phyloP scores from a whole-genome alignment of 805 yeast genomes.

The Starmera dryadoides region DNA sequence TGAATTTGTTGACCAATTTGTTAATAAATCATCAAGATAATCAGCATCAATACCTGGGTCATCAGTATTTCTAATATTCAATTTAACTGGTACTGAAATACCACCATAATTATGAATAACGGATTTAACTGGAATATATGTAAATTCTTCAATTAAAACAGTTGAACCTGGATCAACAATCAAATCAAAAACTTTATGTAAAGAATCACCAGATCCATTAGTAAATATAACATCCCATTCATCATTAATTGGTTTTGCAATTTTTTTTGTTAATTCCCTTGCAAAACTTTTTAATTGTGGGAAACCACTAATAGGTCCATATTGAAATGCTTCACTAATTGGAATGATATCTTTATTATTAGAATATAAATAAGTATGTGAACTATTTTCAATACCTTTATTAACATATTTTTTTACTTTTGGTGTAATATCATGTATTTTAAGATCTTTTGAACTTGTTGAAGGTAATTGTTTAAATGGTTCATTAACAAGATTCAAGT shows the following conservation, averaged over 20 bases:
- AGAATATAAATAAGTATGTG: neutral
- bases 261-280: conserved; percentile 43
- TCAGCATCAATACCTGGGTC: conserved; percentile 26
- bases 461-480: conserved; percentile 26
- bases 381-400: too few species aligned
- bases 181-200: conserved; percentile 40
- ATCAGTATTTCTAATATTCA: conserved; percentile 21
- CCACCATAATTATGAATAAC: conserved; percentile 37
- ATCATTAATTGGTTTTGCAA: conserved; percentile 32
- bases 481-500: conserved; percentile 34
- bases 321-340: conserved; percentile 73
- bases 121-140: conserved; percentile 52
- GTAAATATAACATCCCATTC: conserved; percentile 39
- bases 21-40: conserved; percentile 41
- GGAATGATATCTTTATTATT: conserved; percentile 17
- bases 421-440: conserved; percentile 1
- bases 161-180: conserved; percentile 47
- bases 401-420: neutral
- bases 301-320: conserved; percentile 76
- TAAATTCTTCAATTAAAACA: conserved; percentile 56
- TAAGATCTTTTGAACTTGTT: conserved; percentile 1
- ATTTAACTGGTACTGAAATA: conserved; percentile 39
- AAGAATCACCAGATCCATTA: conserved; percentile 49
- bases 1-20: conserved; percentile 31
- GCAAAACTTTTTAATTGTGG: conserved; percentile 39